phyloP scores from a whole-genome alignment of 495 filamentous ascomycete species.

The Xylaria longipes region DNA sequence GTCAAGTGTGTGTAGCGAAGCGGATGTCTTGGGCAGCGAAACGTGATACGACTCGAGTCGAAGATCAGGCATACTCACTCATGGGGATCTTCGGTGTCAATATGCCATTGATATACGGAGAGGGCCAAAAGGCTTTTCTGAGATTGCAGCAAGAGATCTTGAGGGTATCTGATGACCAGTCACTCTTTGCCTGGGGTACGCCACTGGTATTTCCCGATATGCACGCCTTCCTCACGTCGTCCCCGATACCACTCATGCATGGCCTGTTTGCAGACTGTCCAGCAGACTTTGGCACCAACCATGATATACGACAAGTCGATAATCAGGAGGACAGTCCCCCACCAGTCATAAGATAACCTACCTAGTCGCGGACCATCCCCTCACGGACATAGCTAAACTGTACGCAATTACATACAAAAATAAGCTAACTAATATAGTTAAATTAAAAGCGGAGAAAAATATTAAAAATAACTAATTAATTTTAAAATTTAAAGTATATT shows the following conservation, averaged over 20 bases:
- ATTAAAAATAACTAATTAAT: too few species aligned
- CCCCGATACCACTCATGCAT: neutral
- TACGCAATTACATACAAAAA: too few species aligned
- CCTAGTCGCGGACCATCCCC: too few species aligned
- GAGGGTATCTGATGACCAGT: slow-evolving; percentile 32
- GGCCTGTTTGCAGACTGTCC: slow-evolving; percentile 20
- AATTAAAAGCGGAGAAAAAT: too few species aligned
- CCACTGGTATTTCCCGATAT: slow-evolving; percentile 14
- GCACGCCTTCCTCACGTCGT: neutral
- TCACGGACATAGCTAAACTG: too few species aligned
- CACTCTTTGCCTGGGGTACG: slow-evolving; percentile 32
- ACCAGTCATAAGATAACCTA: slow-evolving; percentile 5
- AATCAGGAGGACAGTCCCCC: neutral
- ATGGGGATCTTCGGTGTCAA: slow-evolving; percentile 29
- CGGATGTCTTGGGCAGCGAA: slow-evolving; percentile 32
- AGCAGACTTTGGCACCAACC: neutral
- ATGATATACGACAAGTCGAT: slow-evolving; percentile 9
- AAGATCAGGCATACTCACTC: slow-evolving; percentile 33
- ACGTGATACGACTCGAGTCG: slow-evolving; percentile 28
- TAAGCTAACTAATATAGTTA: too few species aligned
- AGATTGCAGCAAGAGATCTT: slow-evolving; percentile 34
- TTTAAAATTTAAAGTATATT: too few species aligned
- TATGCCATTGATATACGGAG: slow-evolving; percentile 33
- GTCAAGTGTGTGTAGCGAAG: slow-evolving; percentile 16
- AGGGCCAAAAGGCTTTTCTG: slow-evolving; percentile 26